These are phyloP conservation scores for Stagonosporopsis cucurbitacearum DNA, from an alignment of 2,329 filamentous ascomycete species.

Conservation along the genomic window DNA sequence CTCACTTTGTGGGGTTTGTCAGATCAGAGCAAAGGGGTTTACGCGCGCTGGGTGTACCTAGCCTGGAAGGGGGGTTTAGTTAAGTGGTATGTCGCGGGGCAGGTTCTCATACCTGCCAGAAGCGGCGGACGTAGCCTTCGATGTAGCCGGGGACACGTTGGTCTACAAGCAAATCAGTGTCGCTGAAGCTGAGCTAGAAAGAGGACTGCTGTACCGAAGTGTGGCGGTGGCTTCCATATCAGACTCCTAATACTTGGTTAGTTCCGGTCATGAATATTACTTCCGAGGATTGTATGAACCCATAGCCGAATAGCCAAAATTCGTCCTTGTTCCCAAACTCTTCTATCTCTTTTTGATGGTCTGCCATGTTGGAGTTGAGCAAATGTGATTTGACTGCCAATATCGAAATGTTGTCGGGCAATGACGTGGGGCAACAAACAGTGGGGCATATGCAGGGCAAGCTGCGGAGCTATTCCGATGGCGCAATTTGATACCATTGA, in stretches of 20 bases:
- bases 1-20: conserved; percentile 63
- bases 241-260: conserved; percentile 68
- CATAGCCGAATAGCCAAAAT: conserved; percentile 97
- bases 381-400: background rate
- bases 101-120: conserved; percentile 83
- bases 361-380: conserved; percentile 26
- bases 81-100: background rate
- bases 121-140: conserved; percentile 89
- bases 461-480: conserved; percentile 19
- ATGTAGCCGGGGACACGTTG: conserved; percentile 87
- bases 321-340: conserved; percentile 60
- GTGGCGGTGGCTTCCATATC: conserved; percentile 97
- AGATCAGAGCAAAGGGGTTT: background rate
- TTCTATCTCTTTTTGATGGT: conserved; percentile 40
- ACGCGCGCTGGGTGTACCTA: conserved; percentile 36
- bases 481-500: conserved; percentile 22
- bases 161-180: conserved; percentile 61
- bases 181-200: background rate
- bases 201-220: conserved; percentile 72
- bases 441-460: conserved; percentile 24
- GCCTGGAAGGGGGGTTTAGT: conserved; percentile 38
- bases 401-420: conserved; percentile 2
- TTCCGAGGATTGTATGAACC: conserved; percentile 58
- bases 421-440: conserved; percentile 25
- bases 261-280: background rate